Conservation (phyloP, 495 filamentous ascomycete genomes). For the Aspergillus avenaceus region DNA sequence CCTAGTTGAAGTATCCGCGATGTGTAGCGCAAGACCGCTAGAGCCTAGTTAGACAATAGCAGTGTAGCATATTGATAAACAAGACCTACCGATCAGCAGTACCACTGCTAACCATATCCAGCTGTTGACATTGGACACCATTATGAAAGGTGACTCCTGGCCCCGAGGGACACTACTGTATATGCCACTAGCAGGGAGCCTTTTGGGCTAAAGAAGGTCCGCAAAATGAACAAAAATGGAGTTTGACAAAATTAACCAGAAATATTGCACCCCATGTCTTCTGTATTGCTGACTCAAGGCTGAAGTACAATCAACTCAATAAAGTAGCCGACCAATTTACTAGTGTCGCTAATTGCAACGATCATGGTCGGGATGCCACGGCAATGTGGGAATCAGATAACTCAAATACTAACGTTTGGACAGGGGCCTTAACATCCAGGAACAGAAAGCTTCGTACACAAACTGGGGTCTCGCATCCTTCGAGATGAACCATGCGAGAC, state of each 20-base stretch:
- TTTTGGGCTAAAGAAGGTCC: too few relatives aligned
- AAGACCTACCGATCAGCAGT: conserved; percentile 10
- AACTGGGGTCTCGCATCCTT: not conserved
- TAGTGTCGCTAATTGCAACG: not conserved
- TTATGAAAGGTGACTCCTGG: too few relatives aligned
- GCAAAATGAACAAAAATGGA: too few relatives aligned
- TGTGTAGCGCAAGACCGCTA: conserved; percentile 10
- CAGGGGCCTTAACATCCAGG: not conserved
- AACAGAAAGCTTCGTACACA: not conserved
- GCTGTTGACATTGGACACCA: conserved; percentile 2
- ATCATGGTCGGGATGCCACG: not conserved
- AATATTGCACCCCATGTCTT: too few relatives aligned
- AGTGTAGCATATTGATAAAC: not conserved
- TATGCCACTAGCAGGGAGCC: too few relatives aligned
- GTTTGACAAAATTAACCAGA: too few relatives aligned
- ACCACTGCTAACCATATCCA: conserved; percentile 12
- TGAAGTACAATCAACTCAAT: too few relatives aligned
- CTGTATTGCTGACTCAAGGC: too few relatives aligned
- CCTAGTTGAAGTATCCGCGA: conserved; percentile 42
- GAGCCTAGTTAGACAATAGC: not conserved
- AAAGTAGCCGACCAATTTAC: too few relatives aligned
- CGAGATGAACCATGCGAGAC: not conserved
- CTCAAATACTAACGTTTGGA: not conserved
- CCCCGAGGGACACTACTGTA: not conserved
- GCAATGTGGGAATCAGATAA: not conserved